Conservation (phyloP, 2,329 filamentous ascomycete species). For the Diaporthe destruens region DNA sequence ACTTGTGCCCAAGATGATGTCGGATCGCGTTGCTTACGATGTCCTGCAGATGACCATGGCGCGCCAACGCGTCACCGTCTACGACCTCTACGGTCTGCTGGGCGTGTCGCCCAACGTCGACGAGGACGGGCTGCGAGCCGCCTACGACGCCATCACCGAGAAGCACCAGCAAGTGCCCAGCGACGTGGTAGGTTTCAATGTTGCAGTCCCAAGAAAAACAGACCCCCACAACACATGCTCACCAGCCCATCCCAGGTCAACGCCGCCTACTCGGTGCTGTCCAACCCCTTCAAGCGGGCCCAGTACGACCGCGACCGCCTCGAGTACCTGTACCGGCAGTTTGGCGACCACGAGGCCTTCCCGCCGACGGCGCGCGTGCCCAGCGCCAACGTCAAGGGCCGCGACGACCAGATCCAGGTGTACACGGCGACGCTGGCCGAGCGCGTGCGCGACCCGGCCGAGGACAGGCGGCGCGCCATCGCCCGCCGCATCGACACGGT, state of each 20-base stretch:
- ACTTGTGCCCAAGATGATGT: conserved; percentile 17
- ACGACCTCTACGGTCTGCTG: conserved; percentile 40
- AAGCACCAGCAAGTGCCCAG: conserved; percentile 23
- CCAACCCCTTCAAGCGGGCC: conserved; percentile 36
- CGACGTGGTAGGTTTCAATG: conserved; percentile 31
- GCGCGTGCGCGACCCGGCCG: conserved; percentile 32
- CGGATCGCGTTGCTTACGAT: conserved; percentile 10
- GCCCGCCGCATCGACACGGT: conserved; percentile 17
- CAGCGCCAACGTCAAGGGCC: neutral
- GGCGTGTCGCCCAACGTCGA: conserved; percentile 34
- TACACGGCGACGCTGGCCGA: conserved; percentile 34
- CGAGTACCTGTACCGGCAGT: conserved; percentile 37
- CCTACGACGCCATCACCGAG: conserved; percentile 31
- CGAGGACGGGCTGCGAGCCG: conserved; percentile 29
- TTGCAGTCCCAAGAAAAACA: too few relatives aligned
- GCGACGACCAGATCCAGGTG: conserved; percentile 38
- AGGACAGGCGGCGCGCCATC: conserved; percentile 34
- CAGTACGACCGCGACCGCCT: conserved; percentile 42
- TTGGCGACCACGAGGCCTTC: conserved; percentile 30
- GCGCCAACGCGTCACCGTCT: conserved; percentile 29
- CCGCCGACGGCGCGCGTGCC: neutral
- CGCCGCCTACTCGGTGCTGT: conserved; percentile 33
- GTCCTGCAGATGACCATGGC: conserved; percentile 28
- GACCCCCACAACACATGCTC: neutral
- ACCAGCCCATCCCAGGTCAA: conserved; percentile 16